Base-by-base conservation (phyloP, 2,329 filamentous ascomycete species). In the Periconia sp. region DNA sequence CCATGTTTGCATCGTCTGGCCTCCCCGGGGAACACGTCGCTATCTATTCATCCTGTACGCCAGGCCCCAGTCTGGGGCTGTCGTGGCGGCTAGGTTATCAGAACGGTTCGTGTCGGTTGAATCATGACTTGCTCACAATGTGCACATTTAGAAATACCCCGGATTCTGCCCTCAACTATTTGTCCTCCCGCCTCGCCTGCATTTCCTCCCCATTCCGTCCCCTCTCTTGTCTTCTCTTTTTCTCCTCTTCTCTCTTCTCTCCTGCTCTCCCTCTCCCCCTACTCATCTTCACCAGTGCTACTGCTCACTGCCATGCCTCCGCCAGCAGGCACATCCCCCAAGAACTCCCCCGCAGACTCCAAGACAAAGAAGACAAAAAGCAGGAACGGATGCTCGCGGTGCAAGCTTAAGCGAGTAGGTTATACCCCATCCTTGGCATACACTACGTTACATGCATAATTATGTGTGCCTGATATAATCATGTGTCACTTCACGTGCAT, bases 361-460 rank as follows among this genome's bases (percentile, higher is more conserved):
- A 66, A 67, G 54, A 54, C 55, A 20, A 72, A 71, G 56, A 72
- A 72, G 61, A 71, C 70, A 18, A 72, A 72, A 54, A 69, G 65
- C 41, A 64, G 70, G 49, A 72, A 72, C 46, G 70, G 70, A 23
- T 72, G 70, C 45, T 62, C 64, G 33, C 60, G 70, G 47, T 72
- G 70, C 60, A 72, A 72, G 46, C 59, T 69, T 49, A 72, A 72
- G 60, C 60, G 70, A 58, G 70, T 72, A 61, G 52, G 49, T 52
- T 30, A 13, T 42, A 30, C 52, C 47, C 37, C 43, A 15, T 43
- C 45, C 10, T 14, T 37, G 30, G 14, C 43, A 19, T 13, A 46
- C 30, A 17, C 33, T 41, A 17, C 33, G n/a, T 40, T 27, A 27
- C 23, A 14, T 37, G 33, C 33, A 5, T 37, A 37, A 37, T 37